phyloP scores from a whole-genome alignment of 2,329 filamentous ascomycete genomes.

The Calonectria henricotiae region DNA sequence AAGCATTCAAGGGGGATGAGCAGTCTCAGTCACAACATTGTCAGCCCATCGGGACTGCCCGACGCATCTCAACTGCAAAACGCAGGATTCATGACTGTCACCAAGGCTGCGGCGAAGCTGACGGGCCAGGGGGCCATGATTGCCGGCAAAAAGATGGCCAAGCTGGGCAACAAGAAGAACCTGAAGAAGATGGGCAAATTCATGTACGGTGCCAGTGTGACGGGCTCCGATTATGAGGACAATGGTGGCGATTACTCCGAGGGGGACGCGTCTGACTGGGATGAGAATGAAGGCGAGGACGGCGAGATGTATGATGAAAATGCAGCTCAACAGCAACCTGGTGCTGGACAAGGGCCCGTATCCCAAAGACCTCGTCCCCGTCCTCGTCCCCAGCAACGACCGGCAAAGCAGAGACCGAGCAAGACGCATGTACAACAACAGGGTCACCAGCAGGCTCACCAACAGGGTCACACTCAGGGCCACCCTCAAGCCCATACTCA shows the following conservation, averaged over 20 bases:
- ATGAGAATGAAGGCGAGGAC: conserved; percentile 31
- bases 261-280: conserved; percentile 35
- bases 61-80: conserved; percentile 24
- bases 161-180: conserved; percentile 52
- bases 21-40: neutral
- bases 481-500: neutral
- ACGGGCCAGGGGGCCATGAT: conserved; percentile 11
- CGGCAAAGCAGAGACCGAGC: neutral
- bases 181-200: conserved; percentile 47
- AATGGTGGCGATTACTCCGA: conserved; percentile 25
- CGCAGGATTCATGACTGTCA: conserved; percentile 41
- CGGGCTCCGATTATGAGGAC: conserved; percentile 26
- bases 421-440: neutral
- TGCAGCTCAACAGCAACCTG: conserved; percentile 23
- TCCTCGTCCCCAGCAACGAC: conserved; percentile 7
- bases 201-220: conserved; percentile 33
- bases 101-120: conserved; percentile 44
- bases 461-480: neutral
- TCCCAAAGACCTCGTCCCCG: neutral
- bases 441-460: neutral
- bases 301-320: conserved; percentile 20
- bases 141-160: conserved; percentile 48
- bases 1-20: neutral
- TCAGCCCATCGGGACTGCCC: conserved; percentile 17
- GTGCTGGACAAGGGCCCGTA: too few relatives aligned